phyloP scores from a whole-genome alignment of 2,329 filamentous ascomycete species.

The Fusarium compactum region DNA sequence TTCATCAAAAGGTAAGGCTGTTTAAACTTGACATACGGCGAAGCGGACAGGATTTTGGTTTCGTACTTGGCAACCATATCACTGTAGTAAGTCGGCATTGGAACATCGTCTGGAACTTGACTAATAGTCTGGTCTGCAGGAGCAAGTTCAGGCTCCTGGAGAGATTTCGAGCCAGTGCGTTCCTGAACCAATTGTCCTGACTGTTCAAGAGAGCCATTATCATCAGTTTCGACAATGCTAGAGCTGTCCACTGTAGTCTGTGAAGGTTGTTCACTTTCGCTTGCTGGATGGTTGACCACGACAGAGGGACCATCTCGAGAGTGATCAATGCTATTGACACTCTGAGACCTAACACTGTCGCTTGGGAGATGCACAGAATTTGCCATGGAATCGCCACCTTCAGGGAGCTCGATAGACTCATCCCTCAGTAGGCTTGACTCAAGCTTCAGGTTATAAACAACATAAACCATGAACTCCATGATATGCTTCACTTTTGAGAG shows the following conservation, averaged over 20 bases:
- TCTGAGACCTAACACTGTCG: slow-evolving; percentile 55
- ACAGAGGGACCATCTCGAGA: slow-evolving; percentile 49
- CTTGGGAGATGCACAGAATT: slow-evolving; percentile 56
- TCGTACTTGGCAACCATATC: slow-evolving; percentile 94
- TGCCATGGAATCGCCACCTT: slow-evolving; percentile 60
- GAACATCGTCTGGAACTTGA: slow-evolving; percentile 79
- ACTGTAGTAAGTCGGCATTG: slow-evolving; percentile 92
- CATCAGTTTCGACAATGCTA: slow-evolving; percentile 47
- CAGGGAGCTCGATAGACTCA: slow-evolving; percentile 87
- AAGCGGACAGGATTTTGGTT: slow-evolving; percentile 93
- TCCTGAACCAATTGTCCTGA: slow-evolving; percentile 43
- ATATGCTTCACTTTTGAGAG: slow-evolving; percentile 89
- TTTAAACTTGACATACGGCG: slow-evolving; percentile 94
- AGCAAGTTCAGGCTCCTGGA: slow-evolving; percentile 60
- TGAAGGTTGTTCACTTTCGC: slow-evolving; percentile 54
- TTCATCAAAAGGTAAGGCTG: slow-evolving; percentile 94
- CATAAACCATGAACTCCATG: slow-evolving; percentile 98
- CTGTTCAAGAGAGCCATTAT: slow-evolving; percentile 46
- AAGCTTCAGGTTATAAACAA: slow-evolving; percentile 96
- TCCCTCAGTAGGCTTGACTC: slow-evolving; percentile 95
- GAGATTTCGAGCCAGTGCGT: slow-evolving; percentile 48
- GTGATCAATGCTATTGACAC: slow-evolving; percentile 49
- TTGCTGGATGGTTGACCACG: slow-evolving; percentile 53
- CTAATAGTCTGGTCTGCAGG: slow-evolving; percentile 65
- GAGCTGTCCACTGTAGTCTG: slow-evolving; percentile 51